These are phyloP conservation scores for Rugonectria rugulosa DNA, from an alignment of 2,329 filamentous ascomycete species.

Conservation along the genomic window DNA sequence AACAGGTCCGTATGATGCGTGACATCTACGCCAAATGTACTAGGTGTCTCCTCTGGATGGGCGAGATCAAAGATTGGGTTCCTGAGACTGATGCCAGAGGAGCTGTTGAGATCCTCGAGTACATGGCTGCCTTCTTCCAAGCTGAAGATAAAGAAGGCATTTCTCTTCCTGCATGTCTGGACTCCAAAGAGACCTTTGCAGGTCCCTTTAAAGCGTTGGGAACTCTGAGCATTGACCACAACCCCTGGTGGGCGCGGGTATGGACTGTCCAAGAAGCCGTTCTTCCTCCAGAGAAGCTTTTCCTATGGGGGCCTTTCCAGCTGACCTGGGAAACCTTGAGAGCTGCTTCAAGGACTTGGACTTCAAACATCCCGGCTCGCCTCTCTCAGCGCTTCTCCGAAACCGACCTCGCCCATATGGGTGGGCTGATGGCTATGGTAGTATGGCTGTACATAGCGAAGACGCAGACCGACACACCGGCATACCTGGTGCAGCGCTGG, in stretches of 20 bases:
- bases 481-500: conserved; percentile 8
- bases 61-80: conserved; percentile 9
- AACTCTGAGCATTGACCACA: conserved; percentile 5
- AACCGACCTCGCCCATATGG: not conserved
- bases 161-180: not conserved
- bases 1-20: conserved; percentile 21
- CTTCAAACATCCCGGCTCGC: not conserved
- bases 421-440: conserved; percentile 11
- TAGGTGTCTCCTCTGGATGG: conserved; percentile 18
- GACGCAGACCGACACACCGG: not conserved
- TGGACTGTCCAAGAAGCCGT: conserved; percentile 24
- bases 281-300: conserved; percentile 6
- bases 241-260: conserved; percentile 18
- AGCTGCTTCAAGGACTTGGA: conserved; percentile 9
- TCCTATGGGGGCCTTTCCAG: conserved; percentile 15
- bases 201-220: conserved; percentile 13
- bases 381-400: not conserved
- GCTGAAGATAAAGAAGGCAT: not conserved
- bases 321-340: conserved; percentile 17
- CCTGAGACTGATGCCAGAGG: conserved; percentile 1
- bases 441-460: conserved; percentile 12
- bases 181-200: conserved; percentile 1
- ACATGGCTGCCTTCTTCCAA: conserved; percentile 16
- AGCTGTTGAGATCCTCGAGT: conserved; percentile 14
- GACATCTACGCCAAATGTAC: conserved; percentile 17